Base-by-base conservation (phyloP, 2,329 filamentous ascomycete species). In the Arthrobotrys megalospora region DNA sequence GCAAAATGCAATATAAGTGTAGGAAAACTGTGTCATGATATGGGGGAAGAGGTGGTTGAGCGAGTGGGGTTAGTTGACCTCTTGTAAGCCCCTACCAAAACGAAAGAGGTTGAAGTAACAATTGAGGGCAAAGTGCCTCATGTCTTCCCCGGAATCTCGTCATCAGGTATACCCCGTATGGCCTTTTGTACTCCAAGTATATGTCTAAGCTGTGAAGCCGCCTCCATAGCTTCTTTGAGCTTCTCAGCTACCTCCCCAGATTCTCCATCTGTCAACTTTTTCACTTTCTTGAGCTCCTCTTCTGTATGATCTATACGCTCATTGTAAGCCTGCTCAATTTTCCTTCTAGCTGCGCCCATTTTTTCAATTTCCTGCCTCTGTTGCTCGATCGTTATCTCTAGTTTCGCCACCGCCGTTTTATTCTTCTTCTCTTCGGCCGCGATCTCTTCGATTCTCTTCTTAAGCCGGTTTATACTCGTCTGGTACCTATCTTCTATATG, bases 331-430 rank as follows among this genome's bases (percentile, higher is more conserved):
- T 82, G 81, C 21, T 81, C 79, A 47, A 82, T 81, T 55, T 80
- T 80, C 21, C 78, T 82, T 66, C 81, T 80, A 14, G 81, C 81
- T 3, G 73, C 63, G n/a, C 79, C 80, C 73, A 82, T 77, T 50
- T 82, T 82, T 19, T 82, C 81, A 1, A 82, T 73, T 58, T 82
- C 81, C 52, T 82, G 81, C 34, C 80, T 79, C 66, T 82, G 81
- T 65, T 82, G 81, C 45, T 82, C 81, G 45, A 82, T 80, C 38
- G 80, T 81, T 62, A 82, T 79, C 62, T 82, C 81, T 19, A 82
- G 65, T 12, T 80, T 80, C 47, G 80, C 77, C 10, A 82, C 72
- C n/a, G 80, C 47, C 36, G 80, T 77, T 34, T 79, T 77, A 36
- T 82, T 81, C 63, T 76, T 80, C 63, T 79, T 76, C 43, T 81